phyloP scores from a whole-genome alignment of 176 grass and related monocot genomes.

The Oryza punctata region DNA sequence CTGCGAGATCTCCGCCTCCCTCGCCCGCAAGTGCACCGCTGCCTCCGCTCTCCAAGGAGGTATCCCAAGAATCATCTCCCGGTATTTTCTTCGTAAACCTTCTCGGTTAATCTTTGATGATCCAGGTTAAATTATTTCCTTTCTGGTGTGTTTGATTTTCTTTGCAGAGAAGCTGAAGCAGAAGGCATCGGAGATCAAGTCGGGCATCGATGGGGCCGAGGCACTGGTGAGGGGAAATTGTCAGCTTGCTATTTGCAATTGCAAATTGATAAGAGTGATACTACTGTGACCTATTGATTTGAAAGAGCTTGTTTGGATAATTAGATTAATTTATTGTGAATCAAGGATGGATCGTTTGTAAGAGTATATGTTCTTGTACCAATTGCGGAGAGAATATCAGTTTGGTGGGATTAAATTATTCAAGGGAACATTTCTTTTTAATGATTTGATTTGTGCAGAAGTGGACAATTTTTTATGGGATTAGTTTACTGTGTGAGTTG shows the following conservation, averaged over 20 bases:
- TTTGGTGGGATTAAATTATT: not conserved
- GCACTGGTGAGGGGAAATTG: slow-evolving; percentile 47
- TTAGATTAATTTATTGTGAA: slow-evolving; percentile 15
- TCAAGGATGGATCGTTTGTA: not conserved
- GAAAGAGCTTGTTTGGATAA: not conserved
- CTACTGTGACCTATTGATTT: not conserved
- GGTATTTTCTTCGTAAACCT: not conserved
- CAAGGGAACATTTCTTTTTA: not conserved
- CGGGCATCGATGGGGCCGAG: slow-evolving; percentile 82
- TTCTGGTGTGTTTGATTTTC: not conserved
- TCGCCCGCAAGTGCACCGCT: slow-evolving; percentile 70
- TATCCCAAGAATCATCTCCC: slow-evolving; percentile 31
- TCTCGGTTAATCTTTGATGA: not conserved
- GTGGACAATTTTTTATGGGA: not conserved
- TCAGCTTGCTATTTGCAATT: not conserved
- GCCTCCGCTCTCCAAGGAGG: slow-evolving; percentile 68
- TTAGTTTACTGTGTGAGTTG: not conserved
- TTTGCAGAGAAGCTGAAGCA: slow-evolving; percentile 83
- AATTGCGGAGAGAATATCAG: not conserved
- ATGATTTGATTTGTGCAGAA: not conserved
- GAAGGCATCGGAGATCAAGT: slow-evolving; percentile 77
- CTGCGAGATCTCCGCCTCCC: slow-evolving; percentile 85
- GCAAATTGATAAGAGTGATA: not conserved
- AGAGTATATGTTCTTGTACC: not conserved
- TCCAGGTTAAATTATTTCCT: slow-evolving; percentile 1